These are phyloP conservation scores for Elsinoe arachidis DNA, from an alignment of 2,329 filamentous ascomycete species.

Conservation along the genomic window DNA sequence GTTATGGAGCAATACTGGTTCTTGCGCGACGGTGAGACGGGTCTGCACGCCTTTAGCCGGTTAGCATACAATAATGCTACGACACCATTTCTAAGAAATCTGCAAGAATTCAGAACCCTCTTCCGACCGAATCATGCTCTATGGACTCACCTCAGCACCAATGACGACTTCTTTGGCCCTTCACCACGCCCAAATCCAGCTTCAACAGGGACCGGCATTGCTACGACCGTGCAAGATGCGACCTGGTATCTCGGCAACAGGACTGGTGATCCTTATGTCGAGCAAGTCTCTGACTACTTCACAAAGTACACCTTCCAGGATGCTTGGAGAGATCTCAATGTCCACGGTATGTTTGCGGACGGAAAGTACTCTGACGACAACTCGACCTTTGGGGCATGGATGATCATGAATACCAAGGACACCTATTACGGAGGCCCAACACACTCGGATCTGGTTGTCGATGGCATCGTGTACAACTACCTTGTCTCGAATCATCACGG, in stretches of 20 bases:
- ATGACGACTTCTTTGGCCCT: conserved; percentile 47
- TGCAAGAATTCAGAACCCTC: conserved; percentile 54
- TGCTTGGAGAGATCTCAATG: conserved; percentile 49
- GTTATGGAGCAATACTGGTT: conserved; percentile 58
- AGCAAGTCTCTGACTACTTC: conserved; percentile 52
- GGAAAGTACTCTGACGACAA: conserved; percentile 43
- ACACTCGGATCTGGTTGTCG: conserved; percentile 55
- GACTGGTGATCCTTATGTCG: conserved; percentile 44
- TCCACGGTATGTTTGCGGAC: conserved; percentile 48
- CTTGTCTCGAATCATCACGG: conserved; percentile 56
- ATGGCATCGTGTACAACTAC: conserved; percentile 60
- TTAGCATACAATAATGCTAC: conserved; percentile 51
- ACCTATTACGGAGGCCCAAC: conserved; percentile 55
- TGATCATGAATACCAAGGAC: conserved; percentile 57
- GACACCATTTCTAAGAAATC: conserved; percentile 47
- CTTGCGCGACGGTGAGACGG: conserved; percentile 53
- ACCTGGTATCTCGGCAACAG: conserved; percentile 53
- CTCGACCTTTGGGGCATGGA: conserved; percentile 51
- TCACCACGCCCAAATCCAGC: conserved; percentile 30
- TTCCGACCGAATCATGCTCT: conserved; percentile 52
- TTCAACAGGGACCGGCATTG: conserved; percentile 29
- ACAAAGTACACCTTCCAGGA: conserved; percentile 58
- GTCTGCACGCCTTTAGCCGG: conserved; percentile 53
- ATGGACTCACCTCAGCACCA: conserved; percentile 56
- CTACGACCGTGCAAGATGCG: conserved; percentile 50